Evolutionary conservation across 2,329 filamentous ascomycete genomes (phyloP), one percentile per base, ranked within the genome.

Genomic region (Sclerotinia glacialis): DNA sequence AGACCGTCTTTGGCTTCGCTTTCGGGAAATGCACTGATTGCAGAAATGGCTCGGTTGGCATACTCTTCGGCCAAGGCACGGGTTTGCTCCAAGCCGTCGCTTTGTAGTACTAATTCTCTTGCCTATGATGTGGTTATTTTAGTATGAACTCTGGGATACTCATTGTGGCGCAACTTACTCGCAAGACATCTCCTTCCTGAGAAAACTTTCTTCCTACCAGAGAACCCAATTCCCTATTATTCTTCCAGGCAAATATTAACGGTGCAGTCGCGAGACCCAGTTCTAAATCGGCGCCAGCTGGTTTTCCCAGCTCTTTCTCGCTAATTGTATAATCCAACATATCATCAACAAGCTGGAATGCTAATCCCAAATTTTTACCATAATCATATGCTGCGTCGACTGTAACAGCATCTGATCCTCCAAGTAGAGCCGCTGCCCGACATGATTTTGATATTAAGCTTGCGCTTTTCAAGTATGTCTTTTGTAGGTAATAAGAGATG

Each of bases 391-490:
- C 92, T 12, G 93, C 91, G 71, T 99, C 93, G 2, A 97, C 92
- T 1, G 95, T 92, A 69, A 89, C 85, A 0, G 84, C 83, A 44
- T 93, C 85, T 44, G 89, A 86, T 18, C 91, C 88, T 40, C 95
- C 93, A 23, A 99, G 83, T 55, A 99, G 81, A 3, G 95, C 94
- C 2, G 95, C 87, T 0, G 94, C 93, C 60, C 95, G 89, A 78
- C 94, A 98, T 40, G 91, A 96, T 79, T 99, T 99, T 77, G 91
- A 96, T 76, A 99, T 98, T 74, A 99, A 82, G 71, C 91, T 96
- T 5, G 95, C 95, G 1, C 92, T 96, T 82, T 99, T 99, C 72
- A 99, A 85, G 76, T 99, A 99, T 37, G 95, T 99, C 84, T 99
- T 99, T 77, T 97, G 92, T 61, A 99, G 83, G 77, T 99, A 99